Evolutionary conservation across 2,329 filamentous ascomycete species (phyloP).

Genomic region (Aspergillus pseudoviridinutans): DNA sequence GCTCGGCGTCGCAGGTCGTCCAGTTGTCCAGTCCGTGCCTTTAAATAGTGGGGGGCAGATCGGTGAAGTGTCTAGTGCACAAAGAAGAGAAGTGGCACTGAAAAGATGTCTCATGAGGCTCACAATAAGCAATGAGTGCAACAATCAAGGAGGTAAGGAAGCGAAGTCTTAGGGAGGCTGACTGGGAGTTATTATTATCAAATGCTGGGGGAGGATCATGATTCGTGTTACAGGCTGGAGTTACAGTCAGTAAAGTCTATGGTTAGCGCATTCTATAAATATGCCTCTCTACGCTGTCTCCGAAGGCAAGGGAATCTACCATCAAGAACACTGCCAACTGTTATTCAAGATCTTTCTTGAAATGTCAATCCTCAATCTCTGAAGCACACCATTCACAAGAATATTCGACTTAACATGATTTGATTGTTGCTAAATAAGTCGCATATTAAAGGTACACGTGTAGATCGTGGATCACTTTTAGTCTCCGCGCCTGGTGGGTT

Average conservation of each 20-base stretch:
- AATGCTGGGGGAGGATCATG: too few species aligned
- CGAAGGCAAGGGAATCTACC: too few species aligned
- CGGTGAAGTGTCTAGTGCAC: neutral
- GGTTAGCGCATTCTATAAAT: too few species aligned
- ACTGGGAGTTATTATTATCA: too few species aligned
- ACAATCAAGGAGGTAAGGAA: neutral
- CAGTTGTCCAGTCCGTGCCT: neutral
- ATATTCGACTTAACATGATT: neutral
- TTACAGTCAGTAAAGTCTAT: too few species aligned
- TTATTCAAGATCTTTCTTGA: too few species aligned
- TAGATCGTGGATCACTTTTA: neutral
- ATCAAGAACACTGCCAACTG: too few species aligned
- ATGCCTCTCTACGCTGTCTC: too few species aligned
- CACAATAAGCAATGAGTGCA: neutral
- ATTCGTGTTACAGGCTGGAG: too few species aligned
- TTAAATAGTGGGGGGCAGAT: slow-evolving; percentile 3
- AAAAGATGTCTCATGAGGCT: neutral
- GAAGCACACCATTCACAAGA: too few species aligned
- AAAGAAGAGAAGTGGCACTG: neutral
- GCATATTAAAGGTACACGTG: neutral
- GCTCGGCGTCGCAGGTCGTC: slow-evolving; percentile 8
- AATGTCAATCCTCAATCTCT: too few species aligned
- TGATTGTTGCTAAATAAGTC: neutral
- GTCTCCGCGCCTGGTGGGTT: neutral
- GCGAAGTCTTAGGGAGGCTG: neutral